These are phyloP conservation scores for Spizellomyces punctatus DNA, from an alignment of 192 early-diverging fungal genomes.

Conservation along the genomic window DNA sequence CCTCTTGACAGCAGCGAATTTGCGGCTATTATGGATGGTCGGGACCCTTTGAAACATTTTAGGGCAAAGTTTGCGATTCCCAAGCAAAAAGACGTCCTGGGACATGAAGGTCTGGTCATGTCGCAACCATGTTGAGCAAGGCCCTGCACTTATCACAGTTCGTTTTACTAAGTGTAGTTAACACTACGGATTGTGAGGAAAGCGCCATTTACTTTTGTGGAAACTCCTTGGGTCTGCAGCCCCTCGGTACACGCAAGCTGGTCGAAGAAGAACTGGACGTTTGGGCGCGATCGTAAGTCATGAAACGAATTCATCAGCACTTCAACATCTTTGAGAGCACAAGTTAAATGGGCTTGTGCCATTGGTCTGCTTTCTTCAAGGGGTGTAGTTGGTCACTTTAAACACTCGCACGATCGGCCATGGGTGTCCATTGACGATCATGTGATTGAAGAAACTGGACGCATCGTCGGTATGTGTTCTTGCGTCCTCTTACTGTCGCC, in stretches of 20 bases:
- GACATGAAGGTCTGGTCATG: not conserved
- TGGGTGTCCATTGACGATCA: slow-evolving; percentile 85
- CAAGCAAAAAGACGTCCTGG: slow-evolving; percentile 28
- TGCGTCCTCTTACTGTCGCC: not conserved
- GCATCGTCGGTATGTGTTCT: slow-evolving; percentile 69
- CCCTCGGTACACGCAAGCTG: slow-evolving; percentile 62
- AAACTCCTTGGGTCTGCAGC: slow-evolving; percentile 91
- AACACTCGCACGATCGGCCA: slow-evolving; percentile 76
- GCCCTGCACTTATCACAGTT: not conserved
- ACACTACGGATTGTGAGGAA: slow-evolving; percentile 1
- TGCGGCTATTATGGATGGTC: slow-evolving; percentile 61
- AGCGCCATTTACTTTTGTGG: slow-evolving; percentile 82
- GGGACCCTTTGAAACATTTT: slow-evolving; percentile 59
- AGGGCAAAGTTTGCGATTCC: slow-evolving; percentile 77
- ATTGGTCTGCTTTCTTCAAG: slow-evolving; percentile 26
- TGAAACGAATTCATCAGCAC: not conserved
- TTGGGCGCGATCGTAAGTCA: slow-evolving; percentile 71
- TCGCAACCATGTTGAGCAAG: too few species aligned
- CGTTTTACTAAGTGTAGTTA: not conserved
- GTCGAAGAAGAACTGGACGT: slow-evolving; percentile 89
- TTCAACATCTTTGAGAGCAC: not conserved
- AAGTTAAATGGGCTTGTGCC: too few species aligned
- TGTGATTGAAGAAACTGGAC: slow-evolving; percentile 72
- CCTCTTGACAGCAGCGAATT: slow-evolving; percentile 44
- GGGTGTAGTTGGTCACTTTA: slow-evolving; percentile 88